Conservation (phyloP, 805 yeast species). For the Metschnikowia hibisci region DNA sequence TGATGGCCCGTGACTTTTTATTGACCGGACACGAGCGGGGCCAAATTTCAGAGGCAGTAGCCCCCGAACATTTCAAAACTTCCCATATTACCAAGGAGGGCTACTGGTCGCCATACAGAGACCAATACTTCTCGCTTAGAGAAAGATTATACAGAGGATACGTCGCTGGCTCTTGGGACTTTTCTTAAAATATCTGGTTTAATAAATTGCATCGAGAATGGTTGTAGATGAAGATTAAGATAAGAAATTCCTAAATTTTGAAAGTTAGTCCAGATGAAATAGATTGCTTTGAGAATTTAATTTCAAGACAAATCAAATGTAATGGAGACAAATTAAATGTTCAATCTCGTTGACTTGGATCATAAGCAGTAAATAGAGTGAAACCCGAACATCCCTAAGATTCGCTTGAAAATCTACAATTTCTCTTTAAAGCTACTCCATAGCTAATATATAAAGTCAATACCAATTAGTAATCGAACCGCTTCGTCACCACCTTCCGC, state of each 20-base stretch:
- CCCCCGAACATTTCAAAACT: slow-evolving; percentile 77
- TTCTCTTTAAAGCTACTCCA: neutral
- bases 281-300: no score
- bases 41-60: slow-evolving; percentile 60
- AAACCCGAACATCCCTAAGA: no score
- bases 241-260: no score
- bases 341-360: no score
- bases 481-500: slow-evolving; percentile 83
- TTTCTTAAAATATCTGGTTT: slow-evolving; percentile 17
- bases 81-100: slow-evolving; percentile 38
- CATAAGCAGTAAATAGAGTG: no score
- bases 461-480: slow-evolving; percentile 67
- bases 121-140: slow-evolving; percentile 43
- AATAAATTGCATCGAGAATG: slow-evolving; percentile 3
- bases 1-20: slow-evolving; percentile 71
- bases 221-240: no score
- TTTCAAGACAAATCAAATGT: no score
- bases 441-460: neutral
- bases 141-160: slow-evolving; percentile 47
- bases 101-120: slow-evolving; percentile 46
- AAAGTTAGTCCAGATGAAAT: no score
- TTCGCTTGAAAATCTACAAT: neutral
- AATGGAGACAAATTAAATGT: no score
- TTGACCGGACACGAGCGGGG: slow-evolving; percentile 73
- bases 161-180: slow-evolving; percentile 44